Evolutionary conservation across 139 green algal genomes (phyloP).

Genomic region (Micractinium sp.): DNA sequence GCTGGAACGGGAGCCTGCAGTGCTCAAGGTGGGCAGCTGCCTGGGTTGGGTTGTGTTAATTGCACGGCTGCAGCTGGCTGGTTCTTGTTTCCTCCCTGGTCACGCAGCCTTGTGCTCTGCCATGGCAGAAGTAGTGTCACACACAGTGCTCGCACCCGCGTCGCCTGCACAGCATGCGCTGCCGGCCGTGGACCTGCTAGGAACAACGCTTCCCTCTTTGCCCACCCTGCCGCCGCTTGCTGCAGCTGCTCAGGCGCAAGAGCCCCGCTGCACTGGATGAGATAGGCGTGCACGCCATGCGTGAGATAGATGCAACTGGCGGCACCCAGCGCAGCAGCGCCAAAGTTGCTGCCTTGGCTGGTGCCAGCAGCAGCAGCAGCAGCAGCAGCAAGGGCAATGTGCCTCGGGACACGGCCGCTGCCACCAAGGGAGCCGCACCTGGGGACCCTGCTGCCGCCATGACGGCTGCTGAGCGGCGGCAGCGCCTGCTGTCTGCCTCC

Average conservation of each 20-base stretch:
- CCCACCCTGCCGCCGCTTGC: not conserved
- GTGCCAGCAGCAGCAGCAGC: not conserved
- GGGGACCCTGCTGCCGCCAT: not conserved
- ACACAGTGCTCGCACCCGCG: too few relatives aligned
- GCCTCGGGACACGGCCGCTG: too few relatives aligned
- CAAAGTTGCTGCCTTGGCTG: not conserved
- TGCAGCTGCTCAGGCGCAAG: not conserved
- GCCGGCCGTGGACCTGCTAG: not conserved
- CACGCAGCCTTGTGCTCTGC: not conserved
- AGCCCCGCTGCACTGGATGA: not conserved
- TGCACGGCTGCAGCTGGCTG: not conserved
- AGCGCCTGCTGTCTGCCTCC: not conserved
- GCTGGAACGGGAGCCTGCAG: not conserved
- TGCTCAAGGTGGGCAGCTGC: not conserved
- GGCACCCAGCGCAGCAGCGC: not conserved
- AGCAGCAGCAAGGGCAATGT: not conserved
- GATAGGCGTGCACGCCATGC: constrained; percentile 4
- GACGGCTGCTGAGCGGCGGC: not conserved
- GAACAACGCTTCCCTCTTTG: not conserved
- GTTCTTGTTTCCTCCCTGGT: not conserved
- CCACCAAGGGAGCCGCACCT: not conserved
- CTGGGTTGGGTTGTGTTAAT: not conserved
- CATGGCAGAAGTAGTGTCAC: not conserved
- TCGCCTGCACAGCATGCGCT: too few relatives aligned
- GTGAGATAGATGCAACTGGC: not conserved